Evolutionary conservation across 2,329 filamentous ascomycete species (phyloP).

Genomic region (Ophiognomonia clavigignenti-juglandacearum): DNA sequence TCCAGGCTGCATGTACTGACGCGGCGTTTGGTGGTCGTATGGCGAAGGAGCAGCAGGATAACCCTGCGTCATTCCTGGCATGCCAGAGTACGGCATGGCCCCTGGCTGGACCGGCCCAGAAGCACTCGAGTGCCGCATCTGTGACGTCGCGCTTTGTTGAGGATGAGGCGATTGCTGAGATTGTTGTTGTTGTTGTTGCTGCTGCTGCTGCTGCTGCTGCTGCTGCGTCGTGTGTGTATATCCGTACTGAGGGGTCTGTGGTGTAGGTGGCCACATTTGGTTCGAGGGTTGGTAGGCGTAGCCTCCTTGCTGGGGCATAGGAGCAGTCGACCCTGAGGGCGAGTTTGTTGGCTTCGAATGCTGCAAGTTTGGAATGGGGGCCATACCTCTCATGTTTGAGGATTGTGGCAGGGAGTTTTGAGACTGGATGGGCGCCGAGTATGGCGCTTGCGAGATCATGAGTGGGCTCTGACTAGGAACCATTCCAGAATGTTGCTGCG

Average conservation of each 20-base stretch:
- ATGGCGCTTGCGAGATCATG: conserved; percentile 62
- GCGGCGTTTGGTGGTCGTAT: conserved; percentile 58
- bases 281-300: conserved; percentile 59
- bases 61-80: conserved; percentile 55
- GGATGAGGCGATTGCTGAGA: conserved; percentile 35
- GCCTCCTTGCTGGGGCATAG: conserved; percentile 48
- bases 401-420: conserved; percentile 70
- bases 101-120: conserved; percentile 51
- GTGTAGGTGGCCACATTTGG: conserved; percentile 64
- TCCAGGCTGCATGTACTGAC: conserved; percentile 64
- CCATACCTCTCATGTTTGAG: conserved; percentile 62
- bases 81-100: conserved; percentile 56
- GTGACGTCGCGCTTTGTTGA: conserved; percentile 53
- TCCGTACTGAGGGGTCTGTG: conserved; percentile 56
- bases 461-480: conserved; percentile 59
- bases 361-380: conserved; percentile 57
- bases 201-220: conserved; percentile 43
- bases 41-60: conserved; percentile 51
- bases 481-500: conserved; percentile 47
- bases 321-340: conserved; percentile 47
- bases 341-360: conserved; percentile 62
- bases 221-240: conserved; percentile 49
- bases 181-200: conserved; percentile 14
- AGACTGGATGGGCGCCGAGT: conserved; percentile 66
- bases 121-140: conserved; percentile 53